Evolutionary conservation across 2,329 filamentous ascomycete genomes (phyloP), one percentile per base, ranked within the genome.

Genomic region (Fusarium subtropicale): DNA sequence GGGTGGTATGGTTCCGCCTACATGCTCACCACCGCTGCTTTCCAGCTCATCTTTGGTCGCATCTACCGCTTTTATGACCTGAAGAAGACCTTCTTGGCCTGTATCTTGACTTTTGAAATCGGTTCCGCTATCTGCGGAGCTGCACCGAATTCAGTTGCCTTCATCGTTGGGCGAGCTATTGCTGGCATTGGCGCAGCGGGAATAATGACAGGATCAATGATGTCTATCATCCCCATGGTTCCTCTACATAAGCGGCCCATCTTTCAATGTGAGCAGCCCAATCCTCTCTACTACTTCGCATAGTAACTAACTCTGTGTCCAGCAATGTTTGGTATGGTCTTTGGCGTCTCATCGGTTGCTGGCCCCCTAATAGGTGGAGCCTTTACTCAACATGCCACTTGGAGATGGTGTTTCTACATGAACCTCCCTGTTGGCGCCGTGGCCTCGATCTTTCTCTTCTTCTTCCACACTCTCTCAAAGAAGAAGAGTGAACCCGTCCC

Each of bases 1-100:
- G 87, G 87, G 53, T 90, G 88, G 88, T 90, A 90, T 75, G 87
- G 85, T 7, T 87, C 86, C 38, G 83, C 86, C 2, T 88, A 89
- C 74, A 85, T 89, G 81, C 79, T 90, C 66, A 88, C 87, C 15
- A 86, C 86, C 4, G 83, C 85, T 9, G 85, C 85, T n/a, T 79
- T 77, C 22, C 84, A 87, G 70, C 79, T 86, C 5, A 72, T 87
- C 11, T 87, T 85, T 71, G 86, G 86, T 9, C 80, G 85, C 39
- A 80, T 88, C 39, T 88, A 86, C 74, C 83, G 81, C 65, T 85
- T 85, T 66, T 88, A 86, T 68, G 80, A 83, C 58, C 78, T 84
- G 65, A 84, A 85, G 60, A 81, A 78, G 78, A 75, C 76, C 3
- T 86, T 87, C 57, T 73, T 88, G 18, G 57, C 69, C 8, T 82